Conservation (phyloP, 1,139 yeast genomes). For the Blastobotrys persicus region DNA sequence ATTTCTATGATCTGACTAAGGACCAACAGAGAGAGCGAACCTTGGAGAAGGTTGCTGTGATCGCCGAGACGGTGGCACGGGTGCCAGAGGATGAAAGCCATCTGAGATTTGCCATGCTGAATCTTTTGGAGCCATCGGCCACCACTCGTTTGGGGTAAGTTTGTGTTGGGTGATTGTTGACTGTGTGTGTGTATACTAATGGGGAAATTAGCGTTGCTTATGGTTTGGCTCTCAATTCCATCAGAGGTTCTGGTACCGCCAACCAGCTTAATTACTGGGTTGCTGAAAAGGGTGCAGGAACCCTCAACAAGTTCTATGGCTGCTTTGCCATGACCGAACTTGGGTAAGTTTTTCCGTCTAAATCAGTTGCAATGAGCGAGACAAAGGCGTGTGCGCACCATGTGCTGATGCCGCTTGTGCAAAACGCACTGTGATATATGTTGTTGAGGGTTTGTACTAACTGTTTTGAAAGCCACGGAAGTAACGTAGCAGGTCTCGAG, state of each 20-base stretch:
- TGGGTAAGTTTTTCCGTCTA: constrained; percentile 51
- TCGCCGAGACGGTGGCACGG: constrained; percentile 47
- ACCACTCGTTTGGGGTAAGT: constrained; percentile 69
- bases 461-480: constrained; percentile 60
- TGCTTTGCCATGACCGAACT: constrained; percentile 94
- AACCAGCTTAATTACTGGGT: constrained; percentile 64
- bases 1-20: constrained; percentile 54
- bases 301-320: constrained; percentile 69
- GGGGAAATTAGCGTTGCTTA: constrained; percentile 52
- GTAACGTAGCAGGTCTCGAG: constrained; percentile 88
- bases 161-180: constrained; percentile 67
- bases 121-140: constrained; percentile 55
- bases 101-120: constrained; percentile 48
- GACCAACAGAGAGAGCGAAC: constrained; percentile 52
- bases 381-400: no score
- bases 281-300: constrained; percentile 61
- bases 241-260: constrained; percentile 70
- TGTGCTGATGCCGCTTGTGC: constrained; percentile 93
- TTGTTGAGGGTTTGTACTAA: constrained; percentile 64
- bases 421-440: constrained; percentile 90
- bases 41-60: constrained; percentile 48
- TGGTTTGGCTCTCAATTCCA: constrained; percentile 47
- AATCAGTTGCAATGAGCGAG: no score
- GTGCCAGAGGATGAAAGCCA: constrained; percentile 42
- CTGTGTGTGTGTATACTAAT: constrained; percentile 72